Percentiles rank a stretch among this genome's conserved stretches.
Evolutionary conservation across 345 rosid genomes (phyloP).

Genomic region (Leavenworthia alabamica): DNA sequence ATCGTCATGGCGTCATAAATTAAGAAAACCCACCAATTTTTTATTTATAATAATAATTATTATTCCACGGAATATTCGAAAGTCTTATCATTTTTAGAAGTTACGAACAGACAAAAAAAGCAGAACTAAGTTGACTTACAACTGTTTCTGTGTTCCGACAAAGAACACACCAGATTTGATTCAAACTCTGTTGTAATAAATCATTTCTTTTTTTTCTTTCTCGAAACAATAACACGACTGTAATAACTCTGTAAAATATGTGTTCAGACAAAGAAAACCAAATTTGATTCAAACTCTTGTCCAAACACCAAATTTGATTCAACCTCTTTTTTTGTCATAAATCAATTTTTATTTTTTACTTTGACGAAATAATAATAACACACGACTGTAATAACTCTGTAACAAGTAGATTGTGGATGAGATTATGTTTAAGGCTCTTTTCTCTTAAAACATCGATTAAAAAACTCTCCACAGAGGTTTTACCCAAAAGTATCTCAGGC

Average conservation of each 20-base stretch:
- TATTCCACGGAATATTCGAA: background rate
- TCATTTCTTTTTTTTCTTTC: background rate
- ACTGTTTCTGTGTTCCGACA: background rate
- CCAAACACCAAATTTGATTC: background rate
- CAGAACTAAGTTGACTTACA: conserved; percentile 1
- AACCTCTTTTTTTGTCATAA: background rate
- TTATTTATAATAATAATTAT: background rate
- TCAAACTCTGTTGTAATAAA: background rate
- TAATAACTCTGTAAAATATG: background rate
- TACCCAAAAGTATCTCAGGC: conserved; percentile 15
- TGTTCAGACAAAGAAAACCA: background rate
- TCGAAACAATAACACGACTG: background rate
- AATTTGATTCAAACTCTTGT: background rate
- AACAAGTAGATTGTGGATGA: background rate
- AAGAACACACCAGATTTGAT: background rate
- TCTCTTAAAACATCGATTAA: background rate
- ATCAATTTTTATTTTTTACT: background rate
- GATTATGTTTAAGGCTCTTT: conserved; percentile 8
- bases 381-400: background rate
- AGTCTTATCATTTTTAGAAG: background rate
- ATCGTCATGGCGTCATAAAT: background rate
- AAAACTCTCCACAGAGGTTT: conserved; percentile 18
- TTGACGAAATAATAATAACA: background rate
- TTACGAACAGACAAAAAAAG: background rate
- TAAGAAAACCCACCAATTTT: background rate